Percentiles rank a stretch among this genome's conserved stretches.
These are phyloP conservation scores for Talinum fruticosum DNA, from an alignment of 148 eudicot genomes.

Conservation along the genomic window DNA sequence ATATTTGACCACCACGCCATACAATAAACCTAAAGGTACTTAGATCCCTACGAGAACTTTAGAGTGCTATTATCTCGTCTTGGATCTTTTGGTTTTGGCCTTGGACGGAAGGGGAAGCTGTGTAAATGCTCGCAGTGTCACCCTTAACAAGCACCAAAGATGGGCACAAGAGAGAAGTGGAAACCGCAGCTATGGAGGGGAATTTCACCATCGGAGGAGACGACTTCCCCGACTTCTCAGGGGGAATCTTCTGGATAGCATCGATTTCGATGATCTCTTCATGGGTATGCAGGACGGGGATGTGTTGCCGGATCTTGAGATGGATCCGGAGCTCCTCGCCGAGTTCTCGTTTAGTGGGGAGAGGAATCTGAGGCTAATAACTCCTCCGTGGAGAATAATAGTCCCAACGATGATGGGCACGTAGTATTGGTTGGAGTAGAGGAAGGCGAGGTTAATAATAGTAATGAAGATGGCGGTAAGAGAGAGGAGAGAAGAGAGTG, in stretches of 20 bases:
- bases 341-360: conserved; percentile 36
- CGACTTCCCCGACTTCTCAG: conserved; percentile 38
- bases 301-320: conserved; percentile 41
- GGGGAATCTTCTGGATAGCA: conserved; percentile 41
- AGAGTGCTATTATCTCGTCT: background rate
- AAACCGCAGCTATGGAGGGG: conserved; percentile 22
- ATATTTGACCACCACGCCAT: background rate
- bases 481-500: background rate
- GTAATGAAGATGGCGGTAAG: background rate
- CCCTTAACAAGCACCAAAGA: conserved; percentile 34
- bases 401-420: conserved; percentile 27
- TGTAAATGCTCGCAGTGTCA: conserved; percentile 46
- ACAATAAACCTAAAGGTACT: background rate
- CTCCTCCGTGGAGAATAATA: conserved; percentile 30
- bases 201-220: conserved; percentile 22
- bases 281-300: conserved; percentile 35
- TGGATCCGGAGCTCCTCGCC: conserved; percentile 38
- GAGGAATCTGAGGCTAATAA: conserved; percentile 21
- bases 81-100: background rate
- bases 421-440: conserved; percentile 5
- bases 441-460: conserved; percentile 5
- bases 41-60: background rate
- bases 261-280: conserved; percentile 57
- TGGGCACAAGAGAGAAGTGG: conserved; percentile 19
- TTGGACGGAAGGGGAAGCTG: background rate